phyloP scores from a whole-genome alignment of 1,139 yeast genomes.

The Candida sanyaensis region DNA sequence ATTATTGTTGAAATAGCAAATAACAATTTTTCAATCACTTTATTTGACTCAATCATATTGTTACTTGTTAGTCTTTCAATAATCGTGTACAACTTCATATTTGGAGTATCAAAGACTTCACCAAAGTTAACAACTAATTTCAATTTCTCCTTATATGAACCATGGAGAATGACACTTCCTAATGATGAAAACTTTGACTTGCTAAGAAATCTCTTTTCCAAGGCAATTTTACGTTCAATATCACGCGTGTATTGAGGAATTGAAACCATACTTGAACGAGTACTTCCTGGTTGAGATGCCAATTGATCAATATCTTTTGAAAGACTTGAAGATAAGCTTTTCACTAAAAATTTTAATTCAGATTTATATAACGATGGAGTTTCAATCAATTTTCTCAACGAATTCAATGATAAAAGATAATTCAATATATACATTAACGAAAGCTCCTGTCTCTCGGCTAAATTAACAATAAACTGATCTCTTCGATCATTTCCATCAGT shows the following conservation, averaged over 20 bases:
- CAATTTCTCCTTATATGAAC: constrained; percentile 37
- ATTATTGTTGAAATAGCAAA: not conserved
- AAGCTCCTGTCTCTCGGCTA: constrained; percentile 35
- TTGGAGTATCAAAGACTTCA: constrained; percentile 16
- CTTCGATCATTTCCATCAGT: not conserved
- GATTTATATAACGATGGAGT: constrained; percentile 18
- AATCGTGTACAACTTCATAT: not conserved
- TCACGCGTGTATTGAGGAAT: constrained; percentile 16
- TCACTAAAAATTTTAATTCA: constrained; percentile 24
- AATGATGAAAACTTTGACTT: constrained; percentile 20
- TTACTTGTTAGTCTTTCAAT: not conserved
- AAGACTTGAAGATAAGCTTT: constrained; percentile 23
- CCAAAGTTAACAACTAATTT: constrained; percentile 24
- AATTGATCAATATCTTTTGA: constrained; percentile 28
- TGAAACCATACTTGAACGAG: constrained; percentile 24
- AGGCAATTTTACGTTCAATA: constrained; percentile 7
- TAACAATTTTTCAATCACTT: not conserved
- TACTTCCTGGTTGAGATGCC: constrained; percentile 27
- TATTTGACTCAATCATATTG: constrained; percentile 1
- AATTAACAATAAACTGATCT: constrained; percentile 11
- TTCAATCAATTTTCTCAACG: constrained; percentile 22
- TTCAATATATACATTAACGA: constrained; percentile 34
- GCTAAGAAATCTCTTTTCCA: constrained; percentile 13
- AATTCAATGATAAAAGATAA: constrained; percentile 22
- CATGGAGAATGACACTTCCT: constrained; percentile 28